Base-by-base conservation (phyloP, 257 asterid species). In the Nicotiana attenuata region DNA sequence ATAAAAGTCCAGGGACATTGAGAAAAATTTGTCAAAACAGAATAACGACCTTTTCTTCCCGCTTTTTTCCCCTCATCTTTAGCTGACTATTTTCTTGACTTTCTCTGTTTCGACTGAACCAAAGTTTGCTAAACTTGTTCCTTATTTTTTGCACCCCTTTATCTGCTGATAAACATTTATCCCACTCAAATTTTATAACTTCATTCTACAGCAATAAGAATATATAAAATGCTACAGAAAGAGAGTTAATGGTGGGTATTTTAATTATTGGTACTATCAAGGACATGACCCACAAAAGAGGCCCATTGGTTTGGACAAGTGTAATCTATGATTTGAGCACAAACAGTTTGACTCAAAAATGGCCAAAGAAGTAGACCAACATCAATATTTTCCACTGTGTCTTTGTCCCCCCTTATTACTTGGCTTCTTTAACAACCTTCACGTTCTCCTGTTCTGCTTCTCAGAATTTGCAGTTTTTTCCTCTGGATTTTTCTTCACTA, bases 251-350 rank as follows among this genome's bases (percentile, higher is more conserved):
- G 79, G 41, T 38, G 45, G 28, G 24, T 2, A 24, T 26, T 41
- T 75, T 20, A 24, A 50, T 15, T 24, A 26, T 75, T 50, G 80
- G 63, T 75, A 75, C 26, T 50, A 75, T 45, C 7, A 73, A 47
- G 41, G 79, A 67, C 35, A 73, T 89, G 97, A 77, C 98, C 95
- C 97, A 94, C 97, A 81, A 52, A 26, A 75, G 57, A 86, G 89
- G 88, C 86, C 90, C 93, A 65, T 59, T 82, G 24, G 63, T 84
- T 86, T 84, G 91, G 91, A 85, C 89, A 86, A 85, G 89, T 90
- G 91, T 88, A 87, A 83, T 85, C 82, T 85, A 84, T 90, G 89
- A 85, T 84, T 82, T 92, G 93, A 61, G 85, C 85, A 82, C 85
- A 64, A 89, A 84, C 83, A 87, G 92, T 90, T 87, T 85, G 93